phyloP scores from a whole-genome alignment of 768 basidiomycete species.

The Tulasnella calospora region DNA sequence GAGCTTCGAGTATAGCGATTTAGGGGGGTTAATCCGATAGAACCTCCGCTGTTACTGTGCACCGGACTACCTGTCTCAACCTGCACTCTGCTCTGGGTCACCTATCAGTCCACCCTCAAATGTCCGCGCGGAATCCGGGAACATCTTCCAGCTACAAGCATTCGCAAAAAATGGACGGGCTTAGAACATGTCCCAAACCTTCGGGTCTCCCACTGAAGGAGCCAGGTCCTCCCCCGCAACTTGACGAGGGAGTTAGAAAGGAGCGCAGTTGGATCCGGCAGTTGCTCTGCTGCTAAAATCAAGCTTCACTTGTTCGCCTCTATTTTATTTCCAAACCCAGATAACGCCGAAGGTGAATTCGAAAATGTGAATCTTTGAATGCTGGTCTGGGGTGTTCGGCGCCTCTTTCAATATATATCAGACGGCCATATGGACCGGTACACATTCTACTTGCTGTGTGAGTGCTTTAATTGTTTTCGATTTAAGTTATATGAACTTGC shows the following conservation, averaged over 20 bases:
- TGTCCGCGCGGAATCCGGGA: not conserved
- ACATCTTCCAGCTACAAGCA: not conserved
- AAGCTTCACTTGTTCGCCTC: not conserved
- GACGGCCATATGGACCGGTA: too few species aligned
- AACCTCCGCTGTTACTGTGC: not conserved
- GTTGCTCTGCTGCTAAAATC: not conserved
- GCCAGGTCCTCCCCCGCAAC: not conserved
- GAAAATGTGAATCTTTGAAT: too few species aligned
- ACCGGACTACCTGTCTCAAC: too few species aligned
- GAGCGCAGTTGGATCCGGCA: not conserved
- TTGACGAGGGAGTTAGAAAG: not conserved
- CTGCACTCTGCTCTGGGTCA: too few species aligned
- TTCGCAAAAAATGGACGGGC: not conserved
- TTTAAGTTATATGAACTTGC: too few species aligned
- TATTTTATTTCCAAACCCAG: too few species aligned
- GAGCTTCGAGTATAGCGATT: too few species aligned
- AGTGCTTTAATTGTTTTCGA: too few species aligned
- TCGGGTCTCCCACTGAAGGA: not conserved
- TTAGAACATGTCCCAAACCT: not conserved
- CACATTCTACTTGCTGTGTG: too few species aligned
- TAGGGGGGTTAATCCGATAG: not conserved
- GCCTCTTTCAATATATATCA: too few species aligned
- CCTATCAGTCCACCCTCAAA: not conserved
- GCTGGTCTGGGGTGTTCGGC: too few species aligned
- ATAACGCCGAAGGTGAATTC: too few species aligned